Evolutionary conservation across 2,329 filamentous ascomycete species (phyloP), one percentile per base, ranked within the genome.

Genomic region (Cytospora piceae): DNA sequence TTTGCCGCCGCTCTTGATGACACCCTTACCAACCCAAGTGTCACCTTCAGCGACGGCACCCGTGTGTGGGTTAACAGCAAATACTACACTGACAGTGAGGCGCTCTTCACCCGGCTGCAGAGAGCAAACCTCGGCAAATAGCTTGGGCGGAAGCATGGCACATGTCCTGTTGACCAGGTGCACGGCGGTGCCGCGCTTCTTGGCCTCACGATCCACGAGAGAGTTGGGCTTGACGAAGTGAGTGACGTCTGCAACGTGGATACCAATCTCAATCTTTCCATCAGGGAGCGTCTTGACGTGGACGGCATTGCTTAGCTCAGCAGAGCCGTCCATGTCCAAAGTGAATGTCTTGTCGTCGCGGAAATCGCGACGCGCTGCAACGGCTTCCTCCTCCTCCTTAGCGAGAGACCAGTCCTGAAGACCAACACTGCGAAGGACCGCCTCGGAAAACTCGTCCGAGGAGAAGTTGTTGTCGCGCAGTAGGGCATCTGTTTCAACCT

Each of bases 391-490:
- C 42, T 92, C 90, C 75, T 99, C 94, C 73, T 90, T 92, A 49
- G 87, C 85, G 61, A 97, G 81, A 17, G 92, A 90, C 94, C 94
- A 98, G 72, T 97, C 92, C 70, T 96, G 92, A 71, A 93, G 90
- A 49, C 92, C 92, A 69, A 98, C 92, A 74, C 92, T 98, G 77
- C 94, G 93, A 70, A 96, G 81, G 58, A 99, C 95, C 64, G 95
- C 94, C 73, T 99, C 95, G 6, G 94, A 96, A 77, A 99, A 99
- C 70, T 98, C 95, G 74, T 99, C 95, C 0, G 94, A 94, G 17
- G 92, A 91, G 75, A 99, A 99, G 82, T 99, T 99, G 85, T 99
- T 99, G 82, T 99, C 95, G 68, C 95, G 90, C 60, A 99, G 87
- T 65, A 99, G 87, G 65, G 95, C 95, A 81, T 99, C 95, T 2